Base-by-base conservation (phyloP, 768 basidiomycete species). In the Kwoniella bestiolae region DNA sequence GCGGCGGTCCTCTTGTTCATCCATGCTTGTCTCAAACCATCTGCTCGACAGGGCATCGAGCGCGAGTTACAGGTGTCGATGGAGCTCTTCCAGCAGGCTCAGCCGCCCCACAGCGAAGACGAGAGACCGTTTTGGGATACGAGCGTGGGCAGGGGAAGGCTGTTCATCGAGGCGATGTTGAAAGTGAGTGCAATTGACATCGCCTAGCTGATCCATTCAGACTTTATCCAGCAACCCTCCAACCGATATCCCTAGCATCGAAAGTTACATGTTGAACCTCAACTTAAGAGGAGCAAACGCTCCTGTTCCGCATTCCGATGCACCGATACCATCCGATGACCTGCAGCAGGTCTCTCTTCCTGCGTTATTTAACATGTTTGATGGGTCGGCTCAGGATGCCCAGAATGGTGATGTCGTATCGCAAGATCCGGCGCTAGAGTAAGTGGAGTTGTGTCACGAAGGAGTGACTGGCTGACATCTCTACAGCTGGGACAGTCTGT, bases 401-500 rank as follows among this genome's bases (percentile, higher is more conserved):
- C 41, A n/a, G 7, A 18, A 41, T 41, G 14, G 21, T 8, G 41
- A 45, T 57, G 23, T 34, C 5, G 8, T 25, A 21, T 2, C n/a
- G 45, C 57, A 46, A 28, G 9, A 59, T 11, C 41, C 23, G 44
- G 29, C 44, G 23, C 26, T 59, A 11, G 57, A 59, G 57, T 59
- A 23, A 46, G 57, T 59, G 14, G 28, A 26, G 12, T 2, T n/a
- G 21, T 28, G 16, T 11, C 8, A 21, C n/a, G 14, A 7, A 9
- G 28, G 11, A 18, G 25, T 41, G 31, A 14, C 14, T 56, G 23
- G n/a, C 28, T 23, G 16, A 58, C 26, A 23, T 18, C 18, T 47
- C 7, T 8, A 21, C 45, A 59, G 57, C 25, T 59, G 57, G 57
- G 57, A 59, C 21, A 59, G 45, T n/a, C 46, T 59, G 41, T 59